These are phyloP conservation scores for Rosa rugosa DNA, from an alignment of 306 rosid species.

Conservation along the genomic window DNA sequence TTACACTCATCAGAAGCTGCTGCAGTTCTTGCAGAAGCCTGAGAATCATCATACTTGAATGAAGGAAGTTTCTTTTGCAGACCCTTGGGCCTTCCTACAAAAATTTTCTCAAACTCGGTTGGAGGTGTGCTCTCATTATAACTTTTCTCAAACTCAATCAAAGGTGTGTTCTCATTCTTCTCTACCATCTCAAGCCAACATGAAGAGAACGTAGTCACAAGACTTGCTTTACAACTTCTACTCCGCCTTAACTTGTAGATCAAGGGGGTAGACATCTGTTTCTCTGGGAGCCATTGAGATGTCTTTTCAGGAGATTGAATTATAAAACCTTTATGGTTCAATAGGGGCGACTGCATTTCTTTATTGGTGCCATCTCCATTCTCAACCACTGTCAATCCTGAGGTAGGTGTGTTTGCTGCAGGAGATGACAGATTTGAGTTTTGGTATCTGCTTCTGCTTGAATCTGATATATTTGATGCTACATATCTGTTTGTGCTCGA, in stretches of 20 bases:
- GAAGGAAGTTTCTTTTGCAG: conserved; percentile 47
- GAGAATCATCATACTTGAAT: conserved; percentile 42
- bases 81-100: conserved; percentile 62
- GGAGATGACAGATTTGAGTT: conserved; percentile 56
- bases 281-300: conserved; percentile 43
- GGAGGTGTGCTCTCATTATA: conserved; percentile 56
- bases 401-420: conserved; percentile 34
- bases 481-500: conserved; percentile 30
- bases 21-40: conserved; percentile 30
- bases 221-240: conserved; percentile 75
- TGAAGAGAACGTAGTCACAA: conserved; percentile 41
- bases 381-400: conserved; percentile 42
- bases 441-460: conserved; percentile 41
- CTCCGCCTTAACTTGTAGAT: conserved; percentile 50
- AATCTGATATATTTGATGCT: conserved; percentile 39
- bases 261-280: conserved; percentile 34
- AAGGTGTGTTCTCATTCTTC: conserved; percentile 51
- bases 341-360: conserved; percentile 36
- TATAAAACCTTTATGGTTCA: conserved; percentile 33
- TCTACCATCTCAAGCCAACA: conserved; percentile 61
- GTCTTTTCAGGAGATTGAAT: conserved; percentile 47
- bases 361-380: conserved; percentile 35
- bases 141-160: conserved; percentile 52
- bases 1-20: conserved; percentile 32
- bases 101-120: conserved; percentile 51